These are phyloP conservation scores for Urochloa ruziziensis DNA, from an alignment of 176 grass and related monocot genomes.

Conservation along the genomic window DNA sequence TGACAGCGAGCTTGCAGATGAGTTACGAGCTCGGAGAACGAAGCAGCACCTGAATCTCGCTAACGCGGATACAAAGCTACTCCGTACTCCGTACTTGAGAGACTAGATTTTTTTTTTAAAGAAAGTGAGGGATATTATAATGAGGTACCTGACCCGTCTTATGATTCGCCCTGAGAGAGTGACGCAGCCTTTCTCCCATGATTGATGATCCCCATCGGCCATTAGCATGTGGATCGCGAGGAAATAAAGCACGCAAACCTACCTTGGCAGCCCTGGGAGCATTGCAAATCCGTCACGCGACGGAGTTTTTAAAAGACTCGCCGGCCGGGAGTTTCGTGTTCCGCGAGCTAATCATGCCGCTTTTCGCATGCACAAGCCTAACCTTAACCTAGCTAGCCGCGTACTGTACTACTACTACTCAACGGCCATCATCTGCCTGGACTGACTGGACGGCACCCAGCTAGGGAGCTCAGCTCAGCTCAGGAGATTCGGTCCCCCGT, in stretches of 20 bases:
- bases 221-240: conserved; percentile 13
- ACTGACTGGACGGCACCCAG: neutral
- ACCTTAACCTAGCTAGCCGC: neutral
- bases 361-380: neutral
- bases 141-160: neutral
- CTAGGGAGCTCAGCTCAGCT: neutral
- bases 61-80: no score
- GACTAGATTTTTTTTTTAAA: no score
- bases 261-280: neutral
- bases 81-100: no score
- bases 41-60: no score
- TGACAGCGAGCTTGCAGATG: neutral
- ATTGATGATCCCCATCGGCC: neutral
- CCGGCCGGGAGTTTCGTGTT: neutral
- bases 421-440: neutral
- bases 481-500: neutral
- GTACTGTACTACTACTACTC: no score
- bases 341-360: neutral
- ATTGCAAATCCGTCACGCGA: neutral
- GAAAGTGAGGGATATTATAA: no score
- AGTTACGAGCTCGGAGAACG: neutral
- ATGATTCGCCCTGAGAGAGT: neutral
- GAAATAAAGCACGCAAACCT: neutral
- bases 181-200: neutral
- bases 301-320: conserved; percentile 19